A percentile compares a stretch with the other conserved stretches of the same genome.
Conservation (phyloP, 805 yeast species). For the Ogataea sp. region DNA sequence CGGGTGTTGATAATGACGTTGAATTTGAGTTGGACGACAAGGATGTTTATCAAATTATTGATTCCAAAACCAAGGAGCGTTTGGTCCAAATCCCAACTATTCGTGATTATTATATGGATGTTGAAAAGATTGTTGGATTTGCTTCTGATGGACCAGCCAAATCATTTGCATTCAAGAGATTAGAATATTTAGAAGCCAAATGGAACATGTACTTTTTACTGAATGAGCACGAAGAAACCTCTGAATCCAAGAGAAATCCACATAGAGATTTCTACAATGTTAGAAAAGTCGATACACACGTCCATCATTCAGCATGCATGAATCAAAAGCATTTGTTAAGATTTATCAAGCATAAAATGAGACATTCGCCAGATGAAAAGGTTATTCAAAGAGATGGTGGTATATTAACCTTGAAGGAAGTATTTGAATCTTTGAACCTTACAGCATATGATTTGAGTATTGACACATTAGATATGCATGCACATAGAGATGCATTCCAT, state of each 20-base stretch:
- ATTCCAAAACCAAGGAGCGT: constrained; percentile 20
- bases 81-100: constrained; percentile 70
- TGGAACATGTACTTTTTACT: constrained; percentile 87
- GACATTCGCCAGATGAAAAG: constrained; percentile 76
- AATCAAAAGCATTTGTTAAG: constrained; percentile 94
- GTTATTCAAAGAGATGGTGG: constrained; percentile 93
- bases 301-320: constrained; percentile 99
- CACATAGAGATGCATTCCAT: constrained; percentile 96
- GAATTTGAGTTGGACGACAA: constrained; percentile 44
- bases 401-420: constrained; percentile 78
- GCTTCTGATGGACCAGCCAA: constrained; percentile 95
- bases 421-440: constrained; percentile 80
- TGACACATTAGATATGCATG: constrained; percentile 98
- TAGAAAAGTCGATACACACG: constrained; percentile 96
- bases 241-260: constrained; percentile 86
- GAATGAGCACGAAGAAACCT: constrained; percentile 88
- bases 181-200: constrained; percentile 91
- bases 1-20: constrained; percentile 33
- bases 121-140: constrained; percentile 62
- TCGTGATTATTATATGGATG: constrained; percentile 77
- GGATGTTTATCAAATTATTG: constrained; percentile 54
- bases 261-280: constrained; percentile 97
- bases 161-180: constrained; percentile 88
- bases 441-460: constrained; percentile 93
- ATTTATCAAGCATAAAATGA: constrained; percentile 89